phyloP scores from a whole-genome alignment of 129 eudicot species.

The Smallanthus sonchifolius region DNA sequence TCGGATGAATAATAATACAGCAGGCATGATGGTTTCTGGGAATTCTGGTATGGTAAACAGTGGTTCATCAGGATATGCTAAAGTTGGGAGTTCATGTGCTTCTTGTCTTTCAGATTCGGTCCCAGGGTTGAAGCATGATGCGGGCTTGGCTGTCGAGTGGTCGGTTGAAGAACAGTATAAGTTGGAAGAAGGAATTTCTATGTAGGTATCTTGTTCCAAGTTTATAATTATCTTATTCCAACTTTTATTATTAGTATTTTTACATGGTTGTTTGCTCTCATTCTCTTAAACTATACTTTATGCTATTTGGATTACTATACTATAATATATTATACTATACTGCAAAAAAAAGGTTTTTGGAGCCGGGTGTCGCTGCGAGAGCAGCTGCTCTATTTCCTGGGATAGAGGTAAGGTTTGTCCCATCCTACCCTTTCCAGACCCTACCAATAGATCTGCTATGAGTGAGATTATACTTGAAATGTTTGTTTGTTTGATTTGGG shows the following conservation, averaged over 20 bases:
- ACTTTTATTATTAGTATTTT: not conserved
- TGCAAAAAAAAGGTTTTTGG: no score
- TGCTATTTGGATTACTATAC: no score
- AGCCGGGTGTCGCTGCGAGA: no score
- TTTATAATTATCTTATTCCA: not conserved
- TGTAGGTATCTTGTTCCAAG: slow-evolving; percentile 52
- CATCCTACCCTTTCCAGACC: no score
- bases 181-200: slow-evolving; percentile 79
- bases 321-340: no score
- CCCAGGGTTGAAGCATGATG: slow-evolving; percentile 67
- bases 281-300: no score
- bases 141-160: slow-evolving; percentile 82
- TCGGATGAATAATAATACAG: slow-evolving; percentile 19
- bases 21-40: slow-evolving; percentile 29
- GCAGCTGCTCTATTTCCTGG: no score
- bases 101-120: slow-evolving; percentile 50
- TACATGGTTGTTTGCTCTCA: not conserved
- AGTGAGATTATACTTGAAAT: no score
- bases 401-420: no score
- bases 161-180: slow-evolving; percentile 72
- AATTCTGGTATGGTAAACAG: slow-evolving; percentile 39
- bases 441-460: no score
- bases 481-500: not conserved
- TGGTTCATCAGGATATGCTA: slow-evolving; percentile 24
- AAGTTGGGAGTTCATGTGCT: slow-evolving; percentile 34